A percentile compares a stretch with the other conserved stretches of the same genome.
Conservation (phyloP, 495 filamentous ascomycete species). For the Mytilinidion resinicola region DNA sequence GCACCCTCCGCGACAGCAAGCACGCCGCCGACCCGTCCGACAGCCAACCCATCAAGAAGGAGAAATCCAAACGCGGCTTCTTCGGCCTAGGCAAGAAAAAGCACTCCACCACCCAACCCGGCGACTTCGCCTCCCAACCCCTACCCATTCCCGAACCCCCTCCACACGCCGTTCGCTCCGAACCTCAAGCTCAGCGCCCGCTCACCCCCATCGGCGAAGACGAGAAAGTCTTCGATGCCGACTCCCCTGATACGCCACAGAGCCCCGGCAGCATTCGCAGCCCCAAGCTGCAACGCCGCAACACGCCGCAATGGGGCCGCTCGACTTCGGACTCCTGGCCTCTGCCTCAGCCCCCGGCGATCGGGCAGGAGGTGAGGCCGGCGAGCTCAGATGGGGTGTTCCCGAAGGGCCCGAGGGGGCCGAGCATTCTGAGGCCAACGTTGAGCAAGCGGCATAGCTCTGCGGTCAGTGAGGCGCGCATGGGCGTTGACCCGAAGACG, state of each 20-base stretch:
- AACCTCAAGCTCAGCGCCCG: conserved; percentile 7
- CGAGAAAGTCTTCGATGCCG: conserved; percentile 14
- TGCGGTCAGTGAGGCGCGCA: conserved; percentile 4
- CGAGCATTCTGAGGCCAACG: conserved; percentile 12
- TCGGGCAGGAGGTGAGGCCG: conserved; percentile 25
- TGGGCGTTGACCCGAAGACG: conserved; percentile 12
- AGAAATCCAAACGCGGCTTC: conserved; percentile 29
- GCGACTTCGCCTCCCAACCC: not conserved
- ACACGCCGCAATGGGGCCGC: conserved; percentile 22
- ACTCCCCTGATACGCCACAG: not conserved
- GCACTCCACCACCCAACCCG: not conserved
- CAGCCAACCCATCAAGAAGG: conserved; percentile 11
- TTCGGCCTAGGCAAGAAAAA: conserved; percentile 35
- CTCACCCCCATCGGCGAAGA: conserved; percentile 22
- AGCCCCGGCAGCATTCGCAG: not conserved
- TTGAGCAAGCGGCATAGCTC: conserved; percentile 22
- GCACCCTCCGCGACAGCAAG: conserved; percentile 20
- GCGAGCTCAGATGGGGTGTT: conserved; percentile 22
- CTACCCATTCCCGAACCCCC: conserved; percentile 1
- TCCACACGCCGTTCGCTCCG: conserved; percentile 4
- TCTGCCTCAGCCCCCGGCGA: conserved; percentile 21
- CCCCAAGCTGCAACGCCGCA: conserved; percentile 27
- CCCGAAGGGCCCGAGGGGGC: too few species aligned
- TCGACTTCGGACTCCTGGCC: conserved; percentile 29
- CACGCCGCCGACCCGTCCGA: conserved; percentile 19